Evolutionary conservation across 2,329 filamentous ascomycete species (phyloP).

Genomic region (Colletotrichum eleusines): DNA sequence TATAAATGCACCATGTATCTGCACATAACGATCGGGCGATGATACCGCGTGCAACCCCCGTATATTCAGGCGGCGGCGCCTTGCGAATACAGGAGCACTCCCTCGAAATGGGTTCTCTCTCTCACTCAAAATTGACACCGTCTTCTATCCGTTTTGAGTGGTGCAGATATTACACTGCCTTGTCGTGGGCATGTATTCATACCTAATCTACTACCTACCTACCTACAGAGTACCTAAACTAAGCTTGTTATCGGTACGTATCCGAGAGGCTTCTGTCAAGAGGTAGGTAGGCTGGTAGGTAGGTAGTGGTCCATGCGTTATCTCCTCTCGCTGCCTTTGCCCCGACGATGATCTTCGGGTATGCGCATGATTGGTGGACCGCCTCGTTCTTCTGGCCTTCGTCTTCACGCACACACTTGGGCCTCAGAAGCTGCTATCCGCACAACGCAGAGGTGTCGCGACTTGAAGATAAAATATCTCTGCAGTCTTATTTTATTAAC

Average conservation of each 20-base stretch:
- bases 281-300: not conserved
- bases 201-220: too few species aligned
- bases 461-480: not conserved
- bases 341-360: not conserved
- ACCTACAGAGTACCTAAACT: too few species aligned
- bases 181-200: too few species aligned
- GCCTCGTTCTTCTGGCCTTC: not conserved
- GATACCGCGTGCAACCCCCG: constrained; percentile 19
- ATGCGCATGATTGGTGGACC: not conserved
- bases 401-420: not conserved
- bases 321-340: not conserved
- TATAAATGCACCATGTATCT: constrained; percentile 9
- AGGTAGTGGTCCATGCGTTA: too few species aligned
- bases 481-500: not conserved
- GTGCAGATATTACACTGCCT: not conserved
- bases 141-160: constrained; percentile 7
- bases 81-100: not conserved
- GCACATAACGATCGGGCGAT: constrained; percentile 11
- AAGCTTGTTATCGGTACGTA: constrained; percentile 27
- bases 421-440: not conserved
- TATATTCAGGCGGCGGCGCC: not conserved
- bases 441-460: not conserved
- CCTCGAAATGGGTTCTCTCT: constrained; percentile 13
- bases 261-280: not conserved
- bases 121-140: constrained; percentile 22